Evolutionary conservation across 73 alveolate genomes (phyloP).

Genomic region (Effrenium voratum): DNA sequence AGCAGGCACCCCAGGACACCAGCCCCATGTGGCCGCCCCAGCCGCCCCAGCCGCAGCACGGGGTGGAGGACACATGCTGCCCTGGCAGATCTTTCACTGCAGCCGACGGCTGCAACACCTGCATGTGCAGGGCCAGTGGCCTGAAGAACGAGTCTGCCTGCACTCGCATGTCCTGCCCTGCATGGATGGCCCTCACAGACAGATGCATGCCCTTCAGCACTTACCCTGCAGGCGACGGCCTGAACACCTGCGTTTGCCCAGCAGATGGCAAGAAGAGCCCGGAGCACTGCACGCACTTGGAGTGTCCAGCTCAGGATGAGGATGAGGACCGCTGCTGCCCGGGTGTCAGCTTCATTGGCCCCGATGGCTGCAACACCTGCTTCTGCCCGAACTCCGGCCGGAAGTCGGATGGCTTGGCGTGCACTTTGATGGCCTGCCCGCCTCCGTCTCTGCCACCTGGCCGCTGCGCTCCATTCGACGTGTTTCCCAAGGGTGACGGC

Average conservation of each 20-base stretch:
- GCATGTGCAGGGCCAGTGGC: constrained; percentile 43
- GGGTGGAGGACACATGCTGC: constrained; percentile 29
- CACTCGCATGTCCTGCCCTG: constrained; percentile 45
- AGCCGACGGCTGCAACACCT: constrained; percentile 68
- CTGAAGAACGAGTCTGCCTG: constrained; percentile 16
- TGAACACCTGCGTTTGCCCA: constrained; percentile 65
- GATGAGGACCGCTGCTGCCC: background rate
- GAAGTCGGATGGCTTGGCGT: background rate
- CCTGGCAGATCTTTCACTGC: constrained; percentile 3
- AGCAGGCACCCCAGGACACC: too few relatives aligned
- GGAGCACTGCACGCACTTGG: constrained; percentile 68
- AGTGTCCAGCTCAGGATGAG: background rate
- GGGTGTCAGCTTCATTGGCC: background rate
- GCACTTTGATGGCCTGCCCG: background rate
- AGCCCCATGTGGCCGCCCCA: too few relatives aligned
- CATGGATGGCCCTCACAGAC: background rate
- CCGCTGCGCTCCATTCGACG: background rate
- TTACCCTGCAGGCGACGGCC: constrained; percentile 43
- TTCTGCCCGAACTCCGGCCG: constrained; percentile 1
- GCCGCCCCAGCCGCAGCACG: background rate
- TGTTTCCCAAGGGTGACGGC: background rate
- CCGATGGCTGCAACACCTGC: background rate
- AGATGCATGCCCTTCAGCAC: constrained; percentile 26
- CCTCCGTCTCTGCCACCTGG: too few relatives aligned
- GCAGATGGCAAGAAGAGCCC: constrained; percentile 34